Base-by-base conservation (phyloP, 2,329 filamentous ascomycete genomes). In the Diaporthe vaccinii region DNA sequence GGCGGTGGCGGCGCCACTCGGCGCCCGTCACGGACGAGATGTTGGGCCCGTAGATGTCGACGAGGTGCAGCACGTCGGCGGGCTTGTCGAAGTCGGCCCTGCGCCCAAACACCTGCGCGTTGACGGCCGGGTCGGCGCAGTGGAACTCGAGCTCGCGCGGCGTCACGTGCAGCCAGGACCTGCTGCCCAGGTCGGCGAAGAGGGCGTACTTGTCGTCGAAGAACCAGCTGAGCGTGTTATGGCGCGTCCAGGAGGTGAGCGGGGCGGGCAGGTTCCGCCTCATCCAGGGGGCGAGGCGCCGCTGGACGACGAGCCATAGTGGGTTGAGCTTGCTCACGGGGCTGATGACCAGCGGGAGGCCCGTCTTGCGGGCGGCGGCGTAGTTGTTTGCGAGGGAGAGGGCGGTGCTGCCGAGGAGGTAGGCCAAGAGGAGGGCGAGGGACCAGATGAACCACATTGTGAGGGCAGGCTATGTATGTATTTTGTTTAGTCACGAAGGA, bases 201-300 rank as follows among this genome's bases (percentile, higher is more conserved):
- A 72, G 39, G 36, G 14, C 9, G 53, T 72, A 72, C 53, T 46
- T 72, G 69, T 72, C 69, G 69, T 55, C 53, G 69, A 72, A 72
- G 28, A 44, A 46, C 69, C 69, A 72, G 69, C 49, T 57, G 9
- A 72, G 53, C 0, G 31, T n/a, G 69, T 72, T 72, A 39, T 72
- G 34, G 14, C 69, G 69, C 17, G 69, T 72, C 51, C 49, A 72
- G 8, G 53, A 34, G 36, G 7, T 7, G 2, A 72, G 69, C 9
- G 20, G 4, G 10, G n/a, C 4, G 2, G 53, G 69, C 2, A 72
- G 69, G 44, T 36, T n/a, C 0, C 31, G 36, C 25, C 36, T 17
- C 39, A 72, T 36, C 28, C 36, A 34, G 20, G 69, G 69, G 9
- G 39, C 53, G 8, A 72, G 53, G n/a, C 25, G 69, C 6, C 39